Conservation (phyloP, 2,329 filamentous ascomycete species). For the Ceratocystis destructans region DNA sequence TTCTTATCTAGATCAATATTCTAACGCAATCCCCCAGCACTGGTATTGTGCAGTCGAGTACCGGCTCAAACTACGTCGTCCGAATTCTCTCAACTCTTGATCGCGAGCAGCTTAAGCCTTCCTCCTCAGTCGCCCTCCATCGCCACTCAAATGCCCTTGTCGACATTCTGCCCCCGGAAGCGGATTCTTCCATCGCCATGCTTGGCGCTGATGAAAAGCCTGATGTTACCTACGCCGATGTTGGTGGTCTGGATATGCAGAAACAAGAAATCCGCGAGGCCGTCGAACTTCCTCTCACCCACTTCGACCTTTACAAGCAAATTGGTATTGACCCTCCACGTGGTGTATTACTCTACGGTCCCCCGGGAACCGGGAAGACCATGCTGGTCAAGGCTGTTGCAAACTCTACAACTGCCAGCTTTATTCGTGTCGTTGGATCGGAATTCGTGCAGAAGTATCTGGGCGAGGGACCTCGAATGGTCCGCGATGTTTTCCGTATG, state of each 20-base stretch:
- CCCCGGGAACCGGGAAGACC: conserved; percentile 90
- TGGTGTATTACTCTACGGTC: conserved; percentile 89
- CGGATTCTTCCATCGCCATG: conserved; percentile 98
- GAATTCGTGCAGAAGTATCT: conserved; percentile 99
- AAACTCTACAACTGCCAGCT: conserved; percentile 94
- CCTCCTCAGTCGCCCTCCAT: conserved; percentile 92
- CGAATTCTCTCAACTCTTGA: conserved; percentile 96
- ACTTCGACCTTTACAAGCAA: conserved; percentile 98
- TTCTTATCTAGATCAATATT: conserved; percentile 19
- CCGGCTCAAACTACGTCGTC: conserved; percentile 96
- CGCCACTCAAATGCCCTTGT: conserved; percentile 97
- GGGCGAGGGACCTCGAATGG: conserved; percentile 95
- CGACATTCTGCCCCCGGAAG: conserved; percentile 96
- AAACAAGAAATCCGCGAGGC: conserved; percentile 99
- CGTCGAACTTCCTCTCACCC: conserved; percentile 88
- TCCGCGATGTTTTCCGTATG: conserved; percentile 98
- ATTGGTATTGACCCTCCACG: conserved; percentile 97
- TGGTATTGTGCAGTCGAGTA: conserved; percentile 95
- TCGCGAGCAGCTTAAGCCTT: conserved; percentile 94
- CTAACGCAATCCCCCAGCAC: conserved; percentile 46
- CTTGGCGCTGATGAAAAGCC: conserved; percentile 93
- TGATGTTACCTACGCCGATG: conserved; percentile 93
- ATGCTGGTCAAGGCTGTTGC: conserved; percentile 98
- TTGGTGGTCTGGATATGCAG: conserved; percentile 97
- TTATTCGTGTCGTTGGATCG: conserved; percentile 94